Percentiles rank a stretch among this genome's conserved stretches.
These are phyloP conservation scores for Chimonanthus salicifolius DNA, from an alignment of 164 flowering plant species.

Conservation along the genomic window DNA sequence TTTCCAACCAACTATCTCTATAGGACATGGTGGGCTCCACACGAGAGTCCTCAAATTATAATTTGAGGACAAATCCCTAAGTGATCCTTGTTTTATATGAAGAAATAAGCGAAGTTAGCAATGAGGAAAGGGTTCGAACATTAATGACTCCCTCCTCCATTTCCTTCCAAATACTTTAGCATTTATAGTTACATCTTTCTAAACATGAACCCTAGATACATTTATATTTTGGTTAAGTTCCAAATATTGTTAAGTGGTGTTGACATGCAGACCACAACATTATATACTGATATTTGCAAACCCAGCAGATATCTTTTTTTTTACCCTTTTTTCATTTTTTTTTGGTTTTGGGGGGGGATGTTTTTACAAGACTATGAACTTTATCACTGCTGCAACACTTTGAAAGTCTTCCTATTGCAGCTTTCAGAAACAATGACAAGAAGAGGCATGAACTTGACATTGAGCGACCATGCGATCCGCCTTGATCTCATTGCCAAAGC, in stretches of 20 bases:
- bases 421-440: conserved; percentile 63
- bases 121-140: too few species aligned
- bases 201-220: neutral
- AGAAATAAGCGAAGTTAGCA: too few species aligned
- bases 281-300: neutral
- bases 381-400: neutral
- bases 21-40: too few species aligned
- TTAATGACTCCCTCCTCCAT: too few species aligned
- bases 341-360: too few species aligned
- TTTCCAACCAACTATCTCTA: too few species aligned
- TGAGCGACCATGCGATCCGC: conserved; percentile 88
- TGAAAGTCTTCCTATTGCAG: conserved; percentile 28
- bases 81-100: too few species aligned
- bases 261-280: neutral
- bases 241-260: neutral
- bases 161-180: too few species aligned
- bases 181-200: too few species aligned
- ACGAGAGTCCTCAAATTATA: too few species aligned
- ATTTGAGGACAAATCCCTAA: too few species aligned
- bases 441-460: conserved; percentile 80
- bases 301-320: neutral
- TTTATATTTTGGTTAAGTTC: neutral
- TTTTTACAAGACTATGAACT: neutral
- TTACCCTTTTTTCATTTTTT: neutral
- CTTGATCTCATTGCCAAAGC: conserved; percentile 82